Conservation (phyloP, 257 asterid genomes). For the Nicotiana benthamiana region DNA sequence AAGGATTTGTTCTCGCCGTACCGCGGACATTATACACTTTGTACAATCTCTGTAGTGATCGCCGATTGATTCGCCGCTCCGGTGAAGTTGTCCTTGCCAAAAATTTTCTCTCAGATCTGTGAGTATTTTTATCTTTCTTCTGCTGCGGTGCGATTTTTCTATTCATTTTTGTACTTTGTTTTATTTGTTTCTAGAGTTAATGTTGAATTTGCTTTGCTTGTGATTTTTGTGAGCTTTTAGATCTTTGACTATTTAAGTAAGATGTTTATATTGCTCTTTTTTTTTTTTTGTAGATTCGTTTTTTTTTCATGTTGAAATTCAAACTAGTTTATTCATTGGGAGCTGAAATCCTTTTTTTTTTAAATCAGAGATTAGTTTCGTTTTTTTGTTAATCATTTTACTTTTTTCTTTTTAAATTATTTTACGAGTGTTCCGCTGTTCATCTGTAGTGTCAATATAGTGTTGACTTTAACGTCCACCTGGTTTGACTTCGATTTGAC, state of each 20-base stretch:
- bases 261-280: background rate
- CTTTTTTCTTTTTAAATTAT: background rate
- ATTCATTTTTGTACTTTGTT: background rate
- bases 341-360: background rate
- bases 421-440: background rate
- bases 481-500: conserved; percentile 6
- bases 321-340: background rate
- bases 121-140: background rate
- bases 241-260: background rate
- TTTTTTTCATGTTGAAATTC: background rate
- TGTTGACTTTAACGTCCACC: background rate
- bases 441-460: background rate
- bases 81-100: conserved; percentile 21
- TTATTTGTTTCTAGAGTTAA: background rate
- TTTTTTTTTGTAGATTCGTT: background rate
- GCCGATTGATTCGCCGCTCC: conserved; percentile 17
- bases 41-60: background rate
- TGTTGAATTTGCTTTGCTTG: background rate
- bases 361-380: background rate
- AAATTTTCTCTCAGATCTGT: conserved; percentile 27
- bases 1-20: background rate
- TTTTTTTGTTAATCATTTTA: background rate
- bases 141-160: background rate
- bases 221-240: background rate
- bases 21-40: background rate